Evolutionary conservation across 176 grass and related monocot species (phyloP).

Genomic region (Aegilops sharonensis): DNA sequence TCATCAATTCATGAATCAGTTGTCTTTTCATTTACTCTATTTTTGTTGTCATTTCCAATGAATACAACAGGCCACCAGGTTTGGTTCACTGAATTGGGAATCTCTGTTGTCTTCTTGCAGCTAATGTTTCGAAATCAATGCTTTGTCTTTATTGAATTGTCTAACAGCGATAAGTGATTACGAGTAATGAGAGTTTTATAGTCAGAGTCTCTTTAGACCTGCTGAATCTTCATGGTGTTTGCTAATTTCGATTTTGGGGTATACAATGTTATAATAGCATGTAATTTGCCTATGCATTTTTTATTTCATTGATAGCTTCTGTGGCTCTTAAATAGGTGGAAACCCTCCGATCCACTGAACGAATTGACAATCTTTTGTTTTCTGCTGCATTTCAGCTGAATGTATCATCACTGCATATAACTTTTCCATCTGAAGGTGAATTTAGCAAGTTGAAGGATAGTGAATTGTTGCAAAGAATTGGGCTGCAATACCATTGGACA

Average conservation of each 20-base stretch:
- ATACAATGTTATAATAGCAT: not conserved
- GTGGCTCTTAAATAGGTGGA: not conserved
- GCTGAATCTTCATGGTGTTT: conserved; percentile 8
- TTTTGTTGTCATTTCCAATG: not conserved
- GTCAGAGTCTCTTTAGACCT: not conserved
- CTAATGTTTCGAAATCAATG: conserved; percentile 24
- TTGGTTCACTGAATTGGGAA: conserved; percentile 11
- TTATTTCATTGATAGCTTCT: not conserved
- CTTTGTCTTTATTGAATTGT: not conserved
- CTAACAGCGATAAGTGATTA: not conserved
- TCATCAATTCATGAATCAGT: not conserved
- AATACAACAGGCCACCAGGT: not conserved
- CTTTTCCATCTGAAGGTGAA: conserved; percentile 94
- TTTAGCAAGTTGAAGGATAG: conserved; percentile 74
- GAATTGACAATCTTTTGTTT: conserved; percentile 15
- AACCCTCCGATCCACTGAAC: not conserved
- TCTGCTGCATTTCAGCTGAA: conserved; percentile 61
- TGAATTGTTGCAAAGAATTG: conserved; percentile 74
- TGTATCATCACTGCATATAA: conserved; percentile 86
- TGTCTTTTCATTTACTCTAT: not conserved
- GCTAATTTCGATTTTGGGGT: conserved; percentile 2
- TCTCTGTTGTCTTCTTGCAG: not conserved
- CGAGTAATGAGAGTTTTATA: conserved; percentile 4
- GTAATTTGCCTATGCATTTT: not conserved
- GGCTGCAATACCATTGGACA: conserved; percentile 96